Base-by-base conservation (phyloP, 768 basidiomycete species). In the Trametopsis cervina region DNA sequence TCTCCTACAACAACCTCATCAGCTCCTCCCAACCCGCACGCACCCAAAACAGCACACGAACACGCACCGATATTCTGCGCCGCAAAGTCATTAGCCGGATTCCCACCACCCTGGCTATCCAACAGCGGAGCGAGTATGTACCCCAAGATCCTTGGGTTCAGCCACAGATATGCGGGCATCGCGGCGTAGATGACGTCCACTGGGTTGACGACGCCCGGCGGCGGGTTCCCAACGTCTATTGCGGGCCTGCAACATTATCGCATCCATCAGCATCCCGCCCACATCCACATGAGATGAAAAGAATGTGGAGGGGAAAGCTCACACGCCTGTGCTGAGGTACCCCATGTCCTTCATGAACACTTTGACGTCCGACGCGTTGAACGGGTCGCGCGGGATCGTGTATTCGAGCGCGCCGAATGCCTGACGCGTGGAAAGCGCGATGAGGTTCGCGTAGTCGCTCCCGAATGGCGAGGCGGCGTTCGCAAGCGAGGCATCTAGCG, bases 101-200 rank as follows among this genome's bases (percentile, higher is more conserved):
- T 17, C 4, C 41, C 23, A 1, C 57, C 54, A 23, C 52, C 47
- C 40, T 63, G 61, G 24, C 51, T 62, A 18, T 62, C 57, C 6
- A 67, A 48, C 0, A 64, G 51, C 3, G 66, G 66, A 6, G 47
- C 27, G 1, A 67, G 53, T 17, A 64, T 47, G 4, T 56, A 54
- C 5, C 55, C 51, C 1, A 54, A 55, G 36, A 62, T 54, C 6
- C 62, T 53, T 3, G 64, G 59, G 27, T 67, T 67, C 44, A 61
- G 33, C 42, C 60, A 65, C 2, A 66, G 46, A 41, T 59, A 60
- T 17, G 60, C 47, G 5, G 66, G 64, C 27, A 61, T 59, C 6
- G 63, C 53, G 1, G 64, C 56, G 45, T 59, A 65, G 18, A 67
- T 54, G 2, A 57, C 55, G 40, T 67, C 66, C 2, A 67, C 65